phyloP scores from a whole-genome alignment of 2,329 filamentous ascomycete species.

The Hypomyces perniciosus region DNA sequence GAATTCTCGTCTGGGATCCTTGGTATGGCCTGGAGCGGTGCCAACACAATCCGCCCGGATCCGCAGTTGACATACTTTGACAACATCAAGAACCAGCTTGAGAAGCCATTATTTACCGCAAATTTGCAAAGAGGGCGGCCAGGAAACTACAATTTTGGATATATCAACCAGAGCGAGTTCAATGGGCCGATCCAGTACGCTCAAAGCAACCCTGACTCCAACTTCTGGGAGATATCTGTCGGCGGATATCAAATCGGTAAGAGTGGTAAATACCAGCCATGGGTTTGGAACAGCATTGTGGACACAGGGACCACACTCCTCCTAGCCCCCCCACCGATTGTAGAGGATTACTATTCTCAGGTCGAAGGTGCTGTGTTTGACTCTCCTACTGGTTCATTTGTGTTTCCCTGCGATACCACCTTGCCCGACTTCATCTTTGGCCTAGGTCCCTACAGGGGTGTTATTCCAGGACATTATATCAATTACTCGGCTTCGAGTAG shows the following conservation, averaged over 20 bases:
- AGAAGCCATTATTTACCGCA: constrained; percentile 31
- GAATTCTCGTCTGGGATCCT: constrained; percentile 31
- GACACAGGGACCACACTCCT: constrained; percentile 68
- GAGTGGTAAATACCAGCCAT: constrained; percentile 9
- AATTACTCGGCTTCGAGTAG: constrained; percentile 28
- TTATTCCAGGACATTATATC: constrained; percentile 32
- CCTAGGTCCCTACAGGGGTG: constrained; percentile 28
- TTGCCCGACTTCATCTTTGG: constrained; percentile 40
- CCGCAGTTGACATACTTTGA: constrained; percentile 31
- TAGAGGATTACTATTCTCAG: constrained; percentile 53
- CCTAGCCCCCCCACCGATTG: constrained; percentile 48
- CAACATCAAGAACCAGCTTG: constrained; percentile 26
- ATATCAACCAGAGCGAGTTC: constrained; percentile 52
- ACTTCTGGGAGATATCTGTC: constrained; percentile 58
- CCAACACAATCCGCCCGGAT: constrained; percentile 29
- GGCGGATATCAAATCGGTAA: constrained; percentile 49
- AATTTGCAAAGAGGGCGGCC: constrained; percentile 27
- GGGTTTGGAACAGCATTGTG: constrained; percentile 50
- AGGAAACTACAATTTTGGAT: constrained; percentile 37
- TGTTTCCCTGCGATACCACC: constrained; percentile 48
- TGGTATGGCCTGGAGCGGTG: constrained; percentile 26
- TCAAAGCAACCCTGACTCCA: constrained; percentile 42
- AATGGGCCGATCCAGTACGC: constrained; percentile 52
- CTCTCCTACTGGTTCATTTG: constrained; percentile 46
- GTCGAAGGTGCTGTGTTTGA: constrained; percentile 46